phyloP scores from a whole-genome alignment of 2,329 filamentous ascomycete species.

The Coniella vitis region DNA sequence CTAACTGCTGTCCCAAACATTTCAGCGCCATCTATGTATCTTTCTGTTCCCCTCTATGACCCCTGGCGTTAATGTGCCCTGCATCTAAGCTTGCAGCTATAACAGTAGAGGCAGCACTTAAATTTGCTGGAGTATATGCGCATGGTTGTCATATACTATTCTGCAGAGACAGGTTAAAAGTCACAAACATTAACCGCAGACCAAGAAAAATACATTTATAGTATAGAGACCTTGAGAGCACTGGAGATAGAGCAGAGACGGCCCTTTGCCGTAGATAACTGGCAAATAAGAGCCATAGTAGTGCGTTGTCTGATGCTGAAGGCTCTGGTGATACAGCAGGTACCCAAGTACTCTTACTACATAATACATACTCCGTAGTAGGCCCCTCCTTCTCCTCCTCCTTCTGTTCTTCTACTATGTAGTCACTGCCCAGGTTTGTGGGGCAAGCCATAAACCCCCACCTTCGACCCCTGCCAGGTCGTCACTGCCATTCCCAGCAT shows the following conservation, averaged over 20 bases:
- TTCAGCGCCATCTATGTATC: neutral
- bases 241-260: too few species aligned
- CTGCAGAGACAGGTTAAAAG: too few species aligned
- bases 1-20: too few species aligned
- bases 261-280: too few species aligned
- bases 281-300: too few species aligned
- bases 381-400: neutral
- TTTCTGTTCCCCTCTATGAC: neutral
- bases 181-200: too few species aligned
- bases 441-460: conserved; percentile 2
- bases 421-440: neutral
- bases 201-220: too few species aligned
- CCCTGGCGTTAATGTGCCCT: neutral
- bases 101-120: neutral
- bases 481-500: neutral
- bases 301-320: too few species aligned
- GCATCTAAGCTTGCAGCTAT: conserved; percentile 7
- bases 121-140: neutral
- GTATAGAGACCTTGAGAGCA: too few species aligned
- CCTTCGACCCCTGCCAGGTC: neutral
- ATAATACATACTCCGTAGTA: too few species aligned
- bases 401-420: neutral
- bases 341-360: neutral
- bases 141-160: neutral
- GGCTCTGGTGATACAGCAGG: neutral